Base-by-base conservation (phyloP, 1,284 basidiomycete species). In the Ganoderma lucidum region DNA sequence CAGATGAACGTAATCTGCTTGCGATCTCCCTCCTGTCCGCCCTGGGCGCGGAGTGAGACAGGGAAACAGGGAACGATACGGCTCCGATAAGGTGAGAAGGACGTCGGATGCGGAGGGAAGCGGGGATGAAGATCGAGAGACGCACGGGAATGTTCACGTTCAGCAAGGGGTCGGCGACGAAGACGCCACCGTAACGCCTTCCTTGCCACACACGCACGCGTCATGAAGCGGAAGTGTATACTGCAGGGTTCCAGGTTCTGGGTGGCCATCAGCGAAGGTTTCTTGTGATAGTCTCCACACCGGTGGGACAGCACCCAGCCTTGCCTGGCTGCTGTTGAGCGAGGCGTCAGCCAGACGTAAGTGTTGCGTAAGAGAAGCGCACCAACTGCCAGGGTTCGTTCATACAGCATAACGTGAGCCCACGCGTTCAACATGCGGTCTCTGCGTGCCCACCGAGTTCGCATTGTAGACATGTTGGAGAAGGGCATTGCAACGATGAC, bases 311-410 rank as follows among this genome's bases (percentile, higher is more conserved):
- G 62, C 60, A 32, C 23, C 23, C 23, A 28, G 48, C 23, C 23
- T 23, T 14, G 48, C 5, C n/a, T 59, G 48, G n/a, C 59, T 51
- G 65, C 45, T 35, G 62, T 10, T 45, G 53, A 30, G 23, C 6
- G 61, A 62, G 12, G 23, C 19, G 65, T 56, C 58, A 70, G 68
- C 35, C 32, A n/a, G 62, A 72, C 71, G 68, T 72, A 72, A 72
- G 39, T 35, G 8, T 19, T 19, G 64, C 32, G 71, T 72, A 68
- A 72, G 55, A 68, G 71, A 72, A 68, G 68, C 42, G 41, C 32
- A 35, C 55, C 32, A 6, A 35, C 55, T 56, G 32, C 2, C 6
- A 56, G 30, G 32, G 32, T 35, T 19, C n/a, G 48, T 14, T 28
- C 23, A 12, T 53, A 10, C 23, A 53, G n/a, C 12, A 53, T n/a